These are phyloP conservation scores for Cucumis sativus DNA, from an alignment of 306 rosid species.

Conservation along the genomic window Cucumber_9930_V3 NC_026661.2:364501-365000, in stretches of 20 bases:
- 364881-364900: background rate
- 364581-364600: conserved; percentile 55
- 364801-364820: conserved; percentile 89
- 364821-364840: conserved; percentile 93
- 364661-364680: background rate
- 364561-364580: conserved; percentile 90
- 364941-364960: conserved; percentile 85
- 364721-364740: conserved; percentile 62
- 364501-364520: background rate
- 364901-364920: background rate
- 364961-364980: conserved; percentile 77
- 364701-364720: conserved; percentile 61
- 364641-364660: background rate
- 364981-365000: conserved; percentile 67
- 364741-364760: conserved; percentile 91
- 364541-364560: conserved; percentile 81
- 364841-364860: conserved; percentile 24
- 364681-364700: background rate
- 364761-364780: conserved; percentile 89
- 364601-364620: conserved; percentile 47
- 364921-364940: conserved; percentile 15
- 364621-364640: conserved; percentile 1
- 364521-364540: conserved; percentile 93
- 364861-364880: background rate
- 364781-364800: conserved; percentile 79